A percentile compares a stretch with the other conserved stretches of the same genome.
phyloP scores from a whole-genome alignment of 2,329 filamentous ascomycete genomes.

The Tolypocladium endophyticum region DNA sequence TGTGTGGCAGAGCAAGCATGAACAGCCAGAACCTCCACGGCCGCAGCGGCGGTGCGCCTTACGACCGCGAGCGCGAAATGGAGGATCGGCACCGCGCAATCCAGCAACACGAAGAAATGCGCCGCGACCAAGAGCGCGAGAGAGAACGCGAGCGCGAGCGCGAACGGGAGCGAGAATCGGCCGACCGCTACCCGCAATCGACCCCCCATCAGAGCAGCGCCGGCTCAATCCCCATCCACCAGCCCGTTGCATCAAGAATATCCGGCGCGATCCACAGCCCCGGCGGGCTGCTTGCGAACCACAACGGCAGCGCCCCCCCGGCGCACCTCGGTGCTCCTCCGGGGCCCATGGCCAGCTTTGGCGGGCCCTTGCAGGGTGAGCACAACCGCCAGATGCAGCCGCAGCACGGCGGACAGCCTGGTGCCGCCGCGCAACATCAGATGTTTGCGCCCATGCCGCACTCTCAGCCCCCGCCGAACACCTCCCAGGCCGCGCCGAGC shows the following conservation, averaged over 20 bases:
- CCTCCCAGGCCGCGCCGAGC: constrained; percentile 46
- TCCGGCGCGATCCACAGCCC: constrained; percentile 81
- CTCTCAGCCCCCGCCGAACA: constrained; percentile 36
- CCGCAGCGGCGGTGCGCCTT: constrained; percentile 26
- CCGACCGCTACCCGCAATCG: constrained; percentile 59
- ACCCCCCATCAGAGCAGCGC: constrained; percentile 74
- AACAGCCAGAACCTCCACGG: constrained; percentile 35
- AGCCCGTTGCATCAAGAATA: constrained; percentile 78
- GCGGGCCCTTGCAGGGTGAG: constrained; percentile 44
- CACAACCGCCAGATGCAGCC: constrained; percentile 41
- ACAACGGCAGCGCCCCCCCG: constrained; percentile 48
- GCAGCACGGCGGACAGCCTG: constrained; percentile 40
- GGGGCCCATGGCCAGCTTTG: constrained; percentile 39
- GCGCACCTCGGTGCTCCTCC: constrained; percentile 43
- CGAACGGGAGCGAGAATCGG: constrained; percentile 51
- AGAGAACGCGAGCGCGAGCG: constrained; percentile 56
- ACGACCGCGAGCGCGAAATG: constrained; percentile 38
- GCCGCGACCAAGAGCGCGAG: constrained; percentile 36
- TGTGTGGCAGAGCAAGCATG: constrained; percentile 23
- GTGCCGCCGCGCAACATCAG: constrained; percentile 37
- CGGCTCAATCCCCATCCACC: constrained; percentile 83
- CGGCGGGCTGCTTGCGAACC: constrained; percentile 72
- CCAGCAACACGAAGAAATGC: constrained; percentile 37
- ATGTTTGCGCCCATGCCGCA: constrained; percentile 47
- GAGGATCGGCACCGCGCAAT: constrained; percentile 36